Conservation (phyloP, 1,139 yeast species). For the Taphrina deformans region DNA sequence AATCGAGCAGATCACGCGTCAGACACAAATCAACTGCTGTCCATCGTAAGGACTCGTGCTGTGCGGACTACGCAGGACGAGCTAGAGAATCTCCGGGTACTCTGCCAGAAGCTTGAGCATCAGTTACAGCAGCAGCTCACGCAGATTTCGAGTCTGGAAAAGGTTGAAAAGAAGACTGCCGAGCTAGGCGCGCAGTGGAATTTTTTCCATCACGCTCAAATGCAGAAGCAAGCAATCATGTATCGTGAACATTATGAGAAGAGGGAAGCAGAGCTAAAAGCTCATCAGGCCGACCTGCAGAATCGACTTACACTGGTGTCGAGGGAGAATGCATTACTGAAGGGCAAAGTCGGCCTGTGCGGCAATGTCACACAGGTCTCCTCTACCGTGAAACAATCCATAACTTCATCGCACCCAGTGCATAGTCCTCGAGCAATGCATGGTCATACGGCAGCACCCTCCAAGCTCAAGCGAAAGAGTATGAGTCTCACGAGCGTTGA, state of each 20-base stretch:
- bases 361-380: too few relatives aligned
- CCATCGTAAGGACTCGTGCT: not conserved
- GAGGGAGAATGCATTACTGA: not conserved
- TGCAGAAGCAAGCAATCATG: slow-evolving; percentile 8
- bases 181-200: slow-evolving; percentile 14
- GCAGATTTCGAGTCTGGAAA: slow-evolving; percentile 3
- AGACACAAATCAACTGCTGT: not conserved
- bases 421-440: not conserved
- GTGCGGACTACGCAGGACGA: not conserved
- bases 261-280: not conserved
- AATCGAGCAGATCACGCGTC: not conserved
- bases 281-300: not conserved
- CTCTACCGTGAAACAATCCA: not conserved
- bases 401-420: not conserved
- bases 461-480: not conserved
- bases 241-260: not conserved
- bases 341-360: not conserved
- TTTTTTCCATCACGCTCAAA: slow-evolving; percentile 5
- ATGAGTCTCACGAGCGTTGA: not conserved
- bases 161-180: not conserved
- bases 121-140: not conserved
- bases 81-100: not conserved
- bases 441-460: not conserved
- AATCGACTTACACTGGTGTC: not conserved
- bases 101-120: not conserved